Evolutionary conservation across 768 basidiomycete genomes (phyloP), one percentile per base, ranked within the genome.

Genomic region (Xerocomus brunneocitrinus): DNA sequence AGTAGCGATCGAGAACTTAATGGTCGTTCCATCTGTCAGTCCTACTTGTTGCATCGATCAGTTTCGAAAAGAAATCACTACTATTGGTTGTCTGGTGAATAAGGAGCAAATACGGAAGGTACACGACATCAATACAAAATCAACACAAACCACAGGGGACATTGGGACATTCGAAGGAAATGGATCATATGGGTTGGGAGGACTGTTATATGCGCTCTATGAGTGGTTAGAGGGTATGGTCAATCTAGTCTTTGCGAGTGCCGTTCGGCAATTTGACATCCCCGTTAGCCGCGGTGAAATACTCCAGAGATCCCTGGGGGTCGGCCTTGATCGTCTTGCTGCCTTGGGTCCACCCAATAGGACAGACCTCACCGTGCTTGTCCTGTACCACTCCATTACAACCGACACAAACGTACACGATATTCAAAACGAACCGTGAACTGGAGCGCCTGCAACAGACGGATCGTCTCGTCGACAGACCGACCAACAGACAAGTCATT

Each of bases 401-500:
- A 40, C 3, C 9, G 5, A 12, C 19, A 6, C 8, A 10, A 27
- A 47, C 8, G 4, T 9, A 47, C 30, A 47, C 41, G 45, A 32
- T 1, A 7, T 14, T 8, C 38, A 31, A 16, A 5, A 74, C 83
- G 39, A 65, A 90, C 89, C 8, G 83, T 83, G 71, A 88, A 92
- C 66, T 95, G 92, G 87, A 95, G 94, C 19, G 94, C 94, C 72
- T 95, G 84, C 73, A 97, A 75, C 46, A 97, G 83, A 54, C 94
- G 87, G 49, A 94, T 61, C 2, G 93, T 94, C 75, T 97, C 94
- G 38, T 93, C 92, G 51, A 95, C 93, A 3, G 91, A 93, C 50
- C 94, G 89, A 19, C 94, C 94, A 44, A 95, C 92, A 10, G 93
- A 90, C 39, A 95, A 79, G 70, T 97, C 94, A 67, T 95, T 95